Base-by-base conservation (phyloP, 2,329 filamentous ascomycete genomes). In the Uncinocarpus reesii region DNA sequence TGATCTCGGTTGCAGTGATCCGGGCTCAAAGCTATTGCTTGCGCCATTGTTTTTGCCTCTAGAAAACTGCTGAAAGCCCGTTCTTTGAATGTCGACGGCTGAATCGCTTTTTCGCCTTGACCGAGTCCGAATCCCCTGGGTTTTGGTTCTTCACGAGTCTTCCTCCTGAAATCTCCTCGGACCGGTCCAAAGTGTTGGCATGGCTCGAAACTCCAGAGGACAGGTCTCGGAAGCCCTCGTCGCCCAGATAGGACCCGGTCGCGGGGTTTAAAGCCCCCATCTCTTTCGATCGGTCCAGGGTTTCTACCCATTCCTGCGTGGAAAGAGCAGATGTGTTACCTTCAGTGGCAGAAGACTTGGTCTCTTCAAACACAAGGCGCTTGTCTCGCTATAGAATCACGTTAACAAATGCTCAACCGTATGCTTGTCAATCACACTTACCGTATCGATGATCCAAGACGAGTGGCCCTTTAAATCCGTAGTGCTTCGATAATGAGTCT, bases 41-140 rank as follows among this genome's bases (percentile, higher is more conserved):
- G 15, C 5, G 18, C 38, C 24, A 29, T 3, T 18, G 21, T 4
- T 13, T 2, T 24, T 3, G 4, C 15, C 10, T n/a, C 16, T 65
- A 94, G 62, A 95, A 95, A 43, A 86, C 84, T 42, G 89, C 84
- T 23, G 87, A 87, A 42, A 95, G 76, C n/a, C 90, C 89, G 64
- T 87, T 95, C 69, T 93, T 94, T 13, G 86, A 93, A 68, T 95
- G 87, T 57, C 90, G 77, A 68, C 92, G 92, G 69, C 88, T 95
- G 67, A 95, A 96, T 42, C 78, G 67, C 61, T 80, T 80, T 56
- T 74, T 71, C 42, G 75, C 75, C 61, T 78, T 79, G 13, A 74
- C 58, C n/a, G 73, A 76, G 44, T 77, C 75, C 41, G 66, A 64
- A 55, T 77, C 74, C 21, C 57, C 24, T 8, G 57, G 55, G 59